Evolutionary conservation across 257 asterid genomes (phyloP).

Genomic region (Nicotiana tabacum): DNA sequence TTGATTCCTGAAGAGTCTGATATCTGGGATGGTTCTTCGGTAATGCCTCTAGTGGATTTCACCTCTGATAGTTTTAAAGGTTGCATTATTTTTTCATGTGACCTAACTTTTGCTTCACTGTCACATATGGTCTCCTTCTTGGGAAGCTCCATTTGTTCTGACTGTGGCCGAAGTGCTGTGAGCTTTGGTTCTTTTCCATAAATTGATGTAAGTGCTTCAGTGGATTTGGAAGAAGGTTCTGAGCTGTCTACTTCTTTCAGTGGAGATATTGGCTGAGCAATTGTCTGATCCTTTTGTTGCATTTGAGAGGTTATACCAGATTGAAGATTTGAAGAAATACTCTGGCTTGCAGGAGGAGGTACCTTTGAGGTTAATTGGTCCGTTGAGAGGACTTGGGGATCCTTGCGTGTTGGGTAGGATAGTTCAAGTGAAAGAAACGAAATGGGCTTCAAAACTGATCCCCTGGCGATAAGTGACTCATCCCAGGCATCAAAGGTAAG

Average conservation of each 20-base stretch:
- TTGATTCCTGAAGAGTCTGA: slow-evolving; percentile 13
- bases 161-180: slow-evolving; percentile 15
- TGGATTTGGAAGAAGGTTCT: slow-evolving; percentile 18
- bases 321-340: slow-evolving; percentile 29
- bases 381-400: slow-evolving; percentile 17
- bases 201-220: slow-evolving; percentile 5
- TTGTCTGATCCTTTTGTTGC: slow-evolving; percentile 8
- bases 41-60: not conserved
- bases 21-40: slow-evolving; percentile 17
- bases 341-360: slow-evolving; percentile 28
- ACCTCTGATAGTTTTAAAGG: slow-evolving; percentile 20
- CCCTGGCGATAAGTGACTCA: too few relatives aligned
- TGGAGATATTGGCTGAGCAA: slow-evolving; percentile 24
- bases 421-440: too few relatives aligned
- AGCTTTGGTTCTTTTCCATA: slow-evolving; percentile 24
- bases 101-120: slow-evolving; percentile 11
- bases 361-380: slow-evolving; percentile 14
- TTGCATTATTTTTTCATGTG: slow-evolving; percentile 10
- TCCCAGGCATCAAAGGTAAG: too few relatives aligned
- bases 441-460: too few relatives aligned
- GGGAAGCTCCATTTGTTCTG: slow-evolving; percentile 20
- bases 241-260: slow-evolving; percentile 28
- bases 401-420: slow-evolving; percentile 26
- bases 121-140: slow-evolving; percentile 17
- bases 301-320: slow-evolving; percentile 7